A percentile compares a stretch with the other conserved stretches of the same genome.
phyloP scores from a whole-genome alignment of 805 yeast species.

The Saccharomycopsis oosterbeekiorum region DNA sequence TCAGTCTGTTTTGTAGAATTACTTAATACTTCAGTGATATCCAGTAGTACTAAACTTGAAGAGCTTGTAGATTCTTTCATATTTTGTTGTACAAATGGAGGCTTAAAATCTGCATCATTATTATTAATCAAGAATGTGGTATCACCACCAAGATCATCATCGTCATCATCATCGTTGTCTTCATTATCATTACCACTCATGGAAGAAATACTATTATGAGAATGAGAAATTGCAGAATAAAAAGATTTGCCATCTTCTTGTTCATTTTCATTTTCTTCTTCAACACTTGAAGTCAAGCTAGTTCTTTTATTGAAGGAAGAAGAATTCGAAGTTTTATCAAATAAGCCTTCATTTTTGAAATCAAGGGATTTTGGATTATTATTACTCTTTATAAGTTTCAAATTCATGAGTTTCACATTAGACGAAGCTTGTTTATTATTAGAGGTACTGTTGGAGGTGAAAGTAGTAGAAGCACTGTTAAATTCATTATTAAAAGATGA shows the following conservation, averaged over 20 bases:
- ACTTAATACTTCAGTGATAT: not conserved
- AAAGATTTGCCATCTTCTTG: constrained; percentile 13
- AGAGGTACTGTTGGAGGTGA: not conserved
- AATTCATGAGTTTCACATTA: not conserved
- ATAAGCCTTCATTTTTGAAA: not conserved
- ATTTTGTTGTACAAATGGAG: not conserved
- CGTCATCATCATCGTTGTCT: not conserved
- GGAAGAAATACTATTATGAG: not conserved
- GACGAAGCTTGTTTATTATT: not conserved
- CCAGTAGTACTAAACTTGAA: not conserved
- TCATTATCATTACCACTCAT: too few species aligned
- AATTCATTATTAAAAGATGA: not conserved
- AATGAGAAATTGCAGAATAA: constrained; percentile 11
- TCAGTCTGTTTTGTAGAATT: not conserved
- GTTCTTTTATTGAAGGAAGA: not conserved
- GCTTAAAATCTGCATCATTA: not conserved
- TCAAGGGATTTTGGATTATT: not conserved
- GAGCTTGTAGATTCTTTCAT: not conserved
- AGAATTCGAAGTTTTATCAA: not conserved
- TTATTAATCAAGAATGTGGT: not conserved
- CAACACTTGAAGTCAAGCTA: not conserved
- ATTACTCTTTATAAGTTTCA: not conserved
- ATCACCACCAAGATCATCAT: not conserved
- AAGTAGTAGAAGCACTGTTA: not conserved
- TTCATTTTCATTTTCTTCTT: not conserved